Base-by-base conservation (phyloP, 805 yeast species). In the Suhomyces xylopsoci region DNA sequence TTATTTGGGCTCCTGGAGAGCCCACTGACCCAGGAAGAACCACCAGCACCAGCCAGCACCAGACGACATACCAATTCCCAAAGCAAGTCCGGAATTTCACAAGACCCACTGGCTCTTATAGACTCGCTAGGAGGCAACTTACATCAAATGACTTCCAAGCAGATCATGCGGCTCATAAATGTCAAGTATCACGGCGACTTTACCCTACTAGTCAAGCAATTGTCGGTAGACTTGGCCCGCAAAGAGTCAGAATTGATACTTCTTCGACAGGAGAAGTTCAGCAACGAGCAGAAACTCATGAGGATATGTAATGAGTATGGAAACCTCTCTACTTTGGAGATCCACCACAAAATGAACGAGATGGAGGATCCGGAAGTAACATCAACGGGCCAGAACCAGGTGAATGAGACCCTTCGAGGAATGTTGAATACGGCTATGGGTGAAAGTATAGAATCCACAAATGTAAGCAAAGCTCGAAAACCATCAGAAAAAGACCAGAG, bases 241-340 rank as follows among this genome's bases (percentile, higher is more conserved):
- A 69, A 81, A 34, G 83, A 81, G 50, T 69, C 77, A 1, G 81
- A 80, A 56, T 65, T 80, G 43, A 64, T 73, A 2, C 57, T 77
- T 17, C 56, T 72, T 38, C 66, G 78, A 9, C 62, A 65, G 50
- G 66, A 64, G 38, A 64, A 66, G 51, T 66, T 73, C 48, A 48
- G 55, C 19, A 59, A 70, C 19, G 79, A 75, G 52, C 75, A 70
- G 42, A 63, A 59, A 32, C 60, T 76, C 43, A 56, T 64, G 19
- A 63, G 62, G 38, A 49, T 76, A 14, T 63, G 73, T 46, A 66
- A 62, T 32, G 75, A 73, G 45, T 68, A 68, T 54, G 78, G 77
- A 3, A 65, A 66, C 53, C 56, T 74, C 19, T 61, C 76, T 1
- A 60, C 68, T 1, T 53, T 67, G 10, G 76, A 76, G 48, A 62